Evolutionary conservation across 129 eudicot genomes (phyloP).

Genomic region (Silybum marianum): DNA sequence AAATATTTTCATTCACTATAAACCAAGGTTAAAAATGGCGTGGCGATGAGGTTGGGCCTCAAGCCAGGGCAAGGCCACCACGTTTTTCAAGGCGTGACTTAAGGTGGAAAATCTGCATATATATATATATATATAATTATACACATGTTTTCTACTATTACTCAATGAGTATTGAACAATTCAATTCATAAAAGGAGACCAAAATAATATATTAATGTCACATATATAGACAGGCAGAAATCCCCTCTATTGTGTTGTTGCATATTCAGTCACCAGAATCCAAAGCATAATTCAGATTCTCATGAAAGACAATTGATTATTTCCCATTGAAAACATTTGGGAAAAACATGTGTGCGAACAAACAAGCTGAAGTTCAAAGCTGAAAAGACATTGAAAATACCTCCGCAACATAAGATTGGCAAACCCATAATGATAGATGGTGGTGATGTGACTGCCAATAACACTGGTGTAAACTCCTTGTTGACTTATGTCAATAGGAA

Average conservation of each 20-base stretch:
- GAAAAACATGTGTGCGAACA: not conserved
- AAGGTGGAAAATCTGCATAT: not conserved
- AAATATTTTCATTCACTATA: not conserved
- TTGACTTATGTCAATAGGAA: slow-evolving; percentile 90
- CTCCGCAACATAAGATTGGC: slow-evolving; percentile 97
- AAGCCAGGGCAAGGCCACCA: not conserved
- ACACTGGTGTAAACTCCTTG: slow-evolving; percentile 91
- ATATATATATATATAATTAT: too few species aligned
- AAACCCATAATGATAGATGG: slow-evolving; percentile 95
- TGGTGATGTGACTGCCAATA: slow-evolving; percentile 87
- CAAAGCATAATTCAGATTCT: not conserved
- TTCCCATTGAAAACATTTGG: not conserved
- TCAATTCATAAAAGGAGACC: too few species aligned
- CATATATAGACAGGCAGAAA: too few species aligned
- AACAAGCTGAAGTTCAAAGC: not conserved
- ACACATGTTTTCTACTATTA: too few species aligned
- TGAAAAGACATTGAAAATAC: slow-evolving; percentile 29
- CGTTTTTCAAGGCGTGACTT: not conserved
- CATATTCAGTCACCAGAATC: not conserved
- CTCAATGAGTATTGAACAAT: too few species aligned
- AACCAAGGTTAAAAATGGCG: not conserved
- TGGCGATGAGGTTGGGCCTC: not conserved
- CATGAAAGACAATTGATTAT: not conserved
- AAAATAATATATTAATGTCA: too few species aligned
- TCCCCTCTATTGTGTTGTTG: too few species aligned